These are phyloP conservation scores for Phialophora macrospora DNA, from an alignment of 2,329 filamentous ascomycete species.

Conservation along the genomic window DNA sequence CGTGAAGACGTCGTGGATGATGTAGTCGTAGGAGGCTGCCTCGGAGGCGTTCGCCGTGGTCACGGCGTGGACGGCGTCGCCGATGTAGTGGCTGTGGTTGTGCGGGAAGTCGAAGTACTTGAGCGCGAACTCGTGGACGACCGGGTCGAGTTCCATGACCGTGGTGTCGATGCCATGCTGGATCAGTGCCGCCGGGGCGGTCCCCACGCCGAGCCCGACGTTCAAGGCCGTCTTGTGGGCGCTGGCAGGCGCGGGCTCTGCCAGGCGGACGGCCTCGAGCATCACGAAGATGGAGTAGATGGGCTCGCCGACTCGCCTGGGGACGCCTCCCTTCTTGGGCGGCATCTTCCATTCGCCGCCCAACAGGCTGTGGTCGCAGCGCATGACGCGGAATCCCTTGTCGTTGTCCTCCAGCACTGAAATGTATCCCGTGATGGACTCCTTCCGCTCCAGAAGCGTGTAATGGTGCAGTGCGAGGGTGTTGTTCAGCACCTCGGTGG, in stretches of 20 bases:
- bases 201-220: constrained; percentile 91
- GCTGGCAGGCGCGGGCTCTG: constrained; percentile 56
- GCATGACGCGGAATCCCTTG: constrained; percentile 76
- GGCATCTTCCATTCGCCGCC: constrained; percentile 80
- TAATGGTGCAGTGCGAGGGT: constrained; percentile 70
- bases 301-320: constrained; percentile 71
- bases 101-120: constrained; percentile 80
- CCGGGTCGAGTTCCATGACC: constrained; percentile 90
- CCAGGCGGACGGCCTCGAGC: constrained; percentile 85
- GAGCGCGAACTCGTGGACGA: constrained; percentile 79
- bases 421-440: constrained; percentile 89
- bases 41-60: constrained; percentile 42
- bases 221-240: constrained; percentile 67
- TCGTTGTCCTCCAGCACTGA: constrained; percentile 80
- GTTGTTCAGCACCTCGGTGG: constrained; percentile 67
- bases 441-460: constrained; percentile 76
- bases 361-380: constrained; percentile 91
- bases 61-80: constrained; percentile 77
- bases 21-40: constrained; percentile 74
- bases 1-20: constrained; percentile 96
- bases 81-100: constrained; percentile 79
- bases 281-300: constrained; percentile 97
- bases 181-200: constrained; percentile 83
- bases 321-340: constrained; percentile 57
- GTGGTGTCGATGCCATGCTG: constrained; percentile 89